Evolutionary conservation across 2,329 filamentous ascomycete genomes (phyloP), one percentile per base, ranked within the genome.

Genomic region (Cercospora sp.): DNA sequence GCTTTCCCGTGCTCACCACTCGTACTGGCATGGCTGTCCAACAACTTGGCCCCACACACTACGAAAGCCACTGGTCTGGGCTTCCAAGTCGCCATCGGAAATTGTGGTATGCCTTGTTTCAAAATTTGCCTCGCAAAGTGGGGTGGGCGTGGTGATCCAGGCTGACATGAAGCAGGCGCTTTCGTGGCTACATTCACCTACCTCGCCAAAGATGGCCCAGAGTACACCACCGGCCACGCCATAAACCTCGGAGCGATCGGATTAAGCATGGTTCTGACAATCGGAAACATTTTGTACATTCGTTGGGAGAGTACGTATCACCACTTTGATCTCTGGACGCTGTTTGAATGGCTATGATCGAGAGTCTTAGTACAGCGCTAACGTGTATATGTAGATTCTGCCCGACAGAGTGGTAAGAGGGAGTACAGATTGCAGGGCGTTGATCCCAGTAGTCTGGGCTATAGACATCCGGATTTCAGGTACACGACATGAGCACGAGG

Each of bases 151-250:
- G 3, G 13, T 28, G 5, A 53, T 2, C 5, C 16, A 9, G 7
- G 48, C 28, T 63, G 10, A 63, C 23, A 18, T 55, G 28, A 33
- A 16, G 10, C 28, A 68, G 67, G 80, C 8, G 81, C 81, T 8
- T 83, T 84, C 63, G 77, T 82, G 8, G 81, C 80, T 2, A 81
- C 82, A 0, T 83, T 82, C 64, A 81, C 81, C 20, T 83, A 83
- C 69, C 75, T 84, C 3, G 72, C 75, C n/a, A 71, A 77, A 65
- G 81, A 83, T 72, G 79, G 78, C 73, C 80, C 81, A 1, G 69
- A 78, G 13, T 82, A 81, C 64, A 74, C 70, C 5, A 77, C 78
- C 0, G 81, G 80, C 2, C 80, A 83, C 71, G 77, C 80, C 5
- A 80, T 82, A 66, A 81, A 80, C 51, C 72, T 83, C 6, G 81